Conservation (phyloP, 257 asterid genomes). For the Knoxia roxburghii region DNA sequence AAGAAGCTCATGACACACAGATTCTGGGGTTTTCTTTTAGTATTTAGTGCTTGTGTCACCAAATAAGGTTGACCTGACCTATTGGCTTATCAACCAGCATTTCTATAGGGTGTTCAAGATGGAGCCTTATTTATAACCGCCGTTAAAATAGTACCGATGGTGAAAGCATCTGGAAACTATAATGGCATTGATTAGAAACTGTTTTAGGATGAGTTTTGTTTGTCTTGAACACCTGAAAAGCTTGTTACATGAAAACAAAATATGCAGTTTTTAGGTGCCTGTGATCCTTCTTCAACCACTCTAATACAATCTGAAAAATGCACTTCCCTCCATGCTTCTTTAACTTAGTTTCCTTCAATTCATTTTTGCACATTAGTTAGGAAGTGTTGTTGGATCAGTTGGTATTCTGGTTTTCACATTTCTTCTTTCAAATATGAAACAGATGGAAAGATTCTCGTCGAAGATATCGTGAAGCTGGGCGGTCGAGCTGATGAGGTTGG, state of each 20-base stretch:
- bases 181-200: neutral
- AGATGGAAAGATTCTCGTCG: conserved; percentile 89
- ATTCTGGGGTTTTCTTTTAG: neutral
- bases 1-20: neutral
- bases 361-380: neutral
- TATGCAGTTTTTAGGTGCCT: neutral
- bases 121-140: neutral
- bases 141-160: neutral
- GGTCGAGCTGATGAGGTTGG: conserved; percentile 45
- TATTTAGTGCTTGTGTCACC: neutral
- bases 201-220: neutral
- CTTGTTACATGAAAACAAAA: neutral
- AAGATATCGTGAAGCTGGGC: conserved; percentile 82
- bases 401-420: neutral
- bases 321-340: neutral
- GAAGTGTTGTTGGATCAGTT: neutral
- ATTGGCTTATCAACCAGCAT: neutral
- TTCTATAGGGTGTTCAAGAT: neutral
- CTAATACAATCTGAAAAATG: neutral
- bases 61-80: neutral
- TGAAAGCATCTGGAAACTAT: neutral
- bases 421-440: conserved; percentile 22
- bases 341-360: neutral
- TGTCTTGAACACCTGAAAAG: neutral
- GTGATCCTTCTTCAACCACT: too few relatives aligned